phyloP scores from a whole-genome alignment of 2,329 filamentous ascomycete species.

The Colletotrichum simmondsii region DNA sequence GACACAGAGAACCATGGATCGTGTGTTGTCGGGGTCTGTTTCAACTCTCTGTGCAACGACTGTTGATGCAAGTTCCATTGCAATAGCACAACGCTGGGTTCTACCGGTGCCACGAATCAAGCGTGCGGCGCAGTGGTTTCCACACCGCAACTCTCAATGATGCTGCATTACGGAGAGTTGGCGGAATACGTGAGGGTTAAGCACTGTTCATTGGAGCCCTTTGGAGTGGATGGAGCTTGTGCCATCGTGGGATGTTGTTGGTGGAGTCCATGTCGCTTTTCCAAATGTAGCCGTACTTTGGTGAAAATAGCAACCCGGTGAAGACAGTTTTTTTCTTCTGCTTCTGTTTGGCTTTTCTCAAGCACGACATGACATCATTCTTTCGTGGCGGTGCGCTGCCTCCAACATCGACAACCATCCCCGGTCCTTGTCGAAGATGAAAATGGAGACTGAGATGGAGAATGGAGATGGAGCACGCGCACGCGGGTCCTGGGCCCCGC shows the following conservation, averaged over 20 bases:
- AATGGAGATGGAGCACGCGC: neutral
- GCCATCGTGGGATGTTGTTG: conserved; percentile 8
- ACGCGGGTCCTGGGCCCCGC: neutral
- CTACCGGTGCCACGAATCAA: neutral
- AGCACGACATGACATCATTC: conserved; percentile 29
- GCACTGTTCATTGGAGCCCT: neutral
- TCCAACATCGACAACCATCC: conserved; percentile 17
- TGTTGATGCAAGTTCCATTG: neutral
- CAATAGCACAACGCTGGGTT: neutral
- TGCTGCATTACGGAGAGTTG: neutral
- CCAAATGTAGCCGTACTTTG: conserved; percentile 15
- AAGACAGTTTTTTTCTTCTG: neutral
- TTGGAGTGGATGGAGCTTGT: neutral
- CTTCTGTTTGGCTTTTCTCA: neutral
- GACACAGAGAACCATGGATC: neutral
- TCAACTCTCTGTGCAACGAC: conserved; percentile 6
- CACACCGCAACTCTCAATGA: neutral
- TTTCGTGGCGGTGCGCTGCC: conserved; percentile 25
- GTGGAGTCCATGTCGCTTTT: conserved; percentile 19
- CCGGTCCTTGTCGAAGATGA: conserved; percentile 12
- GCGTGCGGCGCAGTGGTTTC: conserved; percentile 4
- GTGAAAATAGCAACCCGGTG: neutral
- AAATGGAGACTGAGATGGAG: conserved; percentile 3
- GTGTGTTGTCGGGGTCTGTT: conserved; percentile 14
- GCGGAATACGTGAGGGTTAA: neutral